Evolutionary conservation across 1,284 basidiomycete species (phyloP), one percentile per base, ranked within the genome.

Genomic region (Cryptococcus wingfieldii): DNA sequence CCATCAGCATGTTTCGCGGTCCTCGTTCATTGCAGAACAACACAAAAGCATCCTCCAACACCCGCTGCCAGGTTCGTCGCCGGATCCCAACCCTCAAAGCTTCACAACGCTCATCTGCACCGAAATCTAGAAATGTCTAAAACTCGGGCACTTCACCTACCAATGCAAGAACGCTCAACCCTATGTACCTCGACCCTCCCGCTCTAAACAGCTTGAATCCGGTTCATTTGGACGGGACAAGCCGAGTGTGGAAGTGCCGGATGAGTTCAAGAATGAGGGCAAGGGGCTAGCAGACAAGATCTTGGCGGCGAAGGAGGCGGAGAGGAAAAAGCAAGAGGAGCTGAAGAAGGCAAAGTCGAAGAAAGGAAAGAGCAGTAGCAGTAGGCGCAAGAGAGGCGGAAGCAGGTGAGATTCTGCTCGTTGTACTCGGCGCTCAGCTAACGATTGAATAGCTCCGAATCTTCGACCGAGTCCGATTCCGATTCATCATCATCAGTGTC

Each of bases 111-210:
- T 55, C 42, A 55, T 37, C 28, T 48, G 42, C 43, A 43, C 34
- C 38, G 38, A 42, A 37, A 37, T 37, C n/a, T 51, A 75, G 71
- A 70, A 69, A 71, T 75, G 73, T 62, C 70, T 73, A 18, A 71
- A 74, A 49, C 59, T 67, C 38, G 74, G 74, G 4, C 74, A 78
- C 64, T 67, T 71, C 57, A 77, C 77, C 5, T 78, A 75, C 65
- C 69, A 78, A 63, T 78, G 77, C 61, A 65, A 62, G 46, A 70
- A 71, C 52, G 47, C 74, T 8, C 60, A 64, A 5, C 71, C 73
- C 2, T 78, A 77, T 56, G 62, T 66, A 7, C 58, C 77, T 13
- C 59, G 77, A 13, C 72, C 72, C 12, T 70, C 70, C 3, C 67
- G 74, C 4, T 64, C 70, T 0, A 69, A 77, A 52, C 69, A 72